A percentile compares a stretch with the other conserved stretches of the same genome.
Conservation (phyloP, 768 basidiomycete species). For the Amanita pseudoporphyria region DNA sequence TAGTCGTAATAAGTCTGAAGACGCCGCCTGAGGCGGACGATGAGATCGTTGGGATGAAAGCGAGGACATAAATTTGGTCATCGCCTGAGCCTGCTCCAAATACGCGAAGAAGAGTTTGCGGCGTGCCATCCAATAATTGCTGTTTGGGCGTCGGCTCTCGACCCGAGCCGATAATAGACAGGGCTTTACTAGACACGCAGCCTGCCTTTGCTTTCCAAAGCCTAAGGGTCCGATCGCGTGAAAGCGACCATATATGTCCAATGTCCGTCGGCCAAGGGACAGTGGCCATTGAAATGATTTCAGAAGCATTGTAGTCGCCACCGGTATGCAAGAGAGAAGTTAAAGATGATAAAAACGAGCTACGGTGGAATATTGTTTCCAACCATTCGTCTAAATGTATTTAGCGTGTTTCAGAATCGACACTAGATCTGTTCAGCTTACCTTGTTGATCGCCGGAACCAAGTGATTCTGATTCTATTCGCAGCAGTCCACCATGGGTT, state of each 20-base stretch:
- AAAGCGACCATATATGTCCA: slow-evolving; percentile 73
- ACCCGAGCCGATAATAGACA: slow-evolving; percentile 27
- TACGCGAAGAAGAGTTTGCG: slow-evolving; percentile 56
- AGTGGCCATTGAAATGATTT: slow-evolving; percentile 64
- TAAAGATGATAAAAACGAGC: slow-evolving; percentile 57
- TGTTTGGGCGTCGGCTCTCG: slow-evolving; percentile 28
- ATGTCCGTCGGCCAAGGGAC: slow-evolving; percentile 72
- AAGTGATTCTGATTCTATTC: slow-evolving; percentile 55
- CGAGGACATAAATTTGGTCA: slow-evolving; percentile 53
- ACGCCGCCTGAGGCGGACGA: slow-evolving; percentile 65
- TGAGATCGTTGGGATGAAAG: slow-evolving; percentile 60
- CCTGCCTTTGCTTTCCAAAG: slow-evolving; percentile 76
- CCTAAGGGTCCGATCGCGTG: slow-evolving; percentile 76
- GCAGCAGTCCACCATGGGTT: slow-evolving; percentile 53
- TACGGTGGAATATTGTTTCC: slow-evolving; percentile 54
- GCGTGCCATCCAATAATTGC: slow-evolving; percentile 46
- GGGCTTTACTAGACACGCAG: slow-evolving; percentile 53
- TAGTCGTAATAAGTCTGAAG: slow-evolving; percentile 57
- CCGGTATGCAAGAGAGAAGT: slow-evolving; percentile 54
- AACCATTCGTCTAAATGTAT: slow-evolving; percentile 53
- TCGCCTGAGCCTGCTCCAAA: slow-evolving; percentile 38
- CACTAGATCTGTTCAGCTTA: slow-evolving; percentile 22
- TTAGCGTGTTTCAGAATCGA: slow-evolving; percentile 8
- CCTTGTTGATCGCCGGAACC: slow-evolving; percentile 49
- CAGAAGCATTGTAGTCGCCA: slow-evolving; percentile 35